phyloP scores from a whole-genome alignment of 2,329 filamentous ascomycete genomes.

The Monilinia fructicola region DNA sequence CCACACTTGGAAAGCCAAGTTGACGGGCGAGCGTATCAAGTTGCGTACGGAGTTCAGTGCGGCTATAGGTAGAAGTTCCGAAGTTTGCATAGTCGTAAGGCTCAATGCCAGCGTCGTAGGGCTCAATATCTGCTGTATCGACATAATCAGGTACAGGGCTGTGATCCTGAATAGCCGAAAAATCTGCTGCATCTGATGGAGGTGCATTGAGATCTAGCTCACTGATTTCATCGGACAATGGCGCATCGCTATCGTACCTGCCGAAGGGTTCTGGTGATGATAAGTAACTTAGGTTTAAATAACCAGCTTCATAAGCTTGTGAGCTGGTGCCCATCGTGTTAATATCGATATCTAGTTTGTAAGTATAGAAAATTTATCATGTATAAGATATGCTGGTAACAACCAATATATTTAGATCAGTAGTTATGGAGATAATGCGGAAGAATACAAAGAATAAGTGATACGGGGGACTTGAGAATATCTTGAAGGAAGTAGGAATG shows the following conservation, averaged over 20 bases:
- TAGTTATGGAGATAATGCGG: neutral
- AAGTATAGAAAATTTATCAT: neutral
- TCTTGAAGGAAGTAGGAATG: neutral
- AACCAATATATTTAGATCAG: fast-evolving
- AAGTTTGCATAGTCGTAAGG: neutral
- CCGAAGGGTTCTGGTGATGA: no score
- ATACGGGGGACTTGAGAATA: no score
- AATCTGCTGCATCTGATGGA: no score
- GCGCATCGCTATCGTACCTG: neutral
- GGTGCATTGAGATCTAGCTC: neutral
- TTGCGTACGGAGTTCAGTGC: neutral
- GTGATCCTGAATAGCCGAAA: no score
- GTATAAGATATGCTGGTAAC: neutral
- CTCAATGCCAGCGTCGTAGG: neutral
- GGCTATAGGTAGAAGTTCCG: no score
- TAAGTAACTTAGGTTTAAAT: neutral
- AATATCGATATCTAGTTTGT: neutral
- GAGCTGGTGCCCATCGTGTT: no score
- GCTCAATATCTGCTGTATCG: neutral
- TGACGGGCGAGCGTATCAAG: neutral
- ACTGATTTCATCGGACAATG: neutral
- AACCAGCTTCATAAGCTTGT: no score
- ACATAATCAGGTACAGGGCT: no score
- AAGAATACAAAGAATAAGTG: neutral
- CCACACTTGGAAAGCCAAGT: neutral